A percentile compares a stretch with the other conserved stretches of the same genome.
Conservation (phyloP, 2,329 filamentous ascomycete genomes). For the Gaeumannomyces tritici region DNA sequence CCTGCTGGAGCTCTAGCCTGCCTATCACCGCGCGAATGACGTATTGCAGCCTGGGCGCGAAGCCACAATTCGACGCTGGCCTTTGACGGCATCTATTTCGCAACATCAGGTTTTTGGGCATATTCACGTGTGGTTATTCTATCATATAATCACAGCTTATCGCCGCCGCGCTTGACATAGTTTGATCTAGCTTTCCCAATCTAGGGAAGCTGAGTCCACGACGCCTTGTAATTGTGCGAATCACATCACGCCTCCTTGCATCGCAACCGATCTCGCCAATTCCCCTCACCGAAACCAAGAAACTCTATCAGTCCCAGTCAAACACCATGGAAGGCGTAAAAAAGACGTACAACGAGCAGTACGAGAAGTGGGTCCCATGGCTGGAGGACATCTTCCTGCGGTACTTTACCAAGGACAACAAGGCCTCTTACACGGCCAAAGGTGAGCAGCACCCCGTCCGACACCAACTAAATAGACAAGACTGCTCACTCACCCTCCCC, state of each 20-base stretch:
- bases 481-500: not conserved
- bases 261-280: not conserved
- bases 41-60: not conserved
- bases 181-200: not conserved
- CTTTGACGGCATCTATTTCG: too few relatives aligned
- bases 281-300: not conserved
- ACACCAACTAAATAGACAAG: too few relatives aligned
- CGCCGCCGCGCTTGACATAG: not conserved
- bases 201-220: not conserved
- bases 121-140: not conserved
- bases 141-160: not conserved
- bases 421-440: slow-evolving; percentile 61
- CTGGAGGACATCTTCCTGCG: slow-evolving; percentile 63
- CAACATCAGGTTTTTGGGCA: not conserved
- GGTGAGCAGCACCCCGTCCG: slow-evolving; percentile 9
- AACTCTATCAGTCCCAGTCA: not conserved
- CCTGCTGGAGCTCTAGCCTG: not conserved
- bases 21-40: not conserved
- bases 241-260: not conserved
- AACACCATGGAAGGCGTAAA: slow-evolving; percentile 43
- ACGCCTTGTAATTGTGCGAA: too few relatives aligned
- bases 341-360: slow-evolving; percentile 60
- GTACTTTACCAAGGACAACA: slow-evolving; percentile 71
- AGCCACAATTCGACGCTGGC: not conserved
- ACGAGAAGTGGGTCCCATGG: slow-evolving; percentile 70